These are phyloP conservation scores for Millerozyma acaciae DNA, from an alignment of 805 yeast species.

Conservation along the genomic window DNA sequence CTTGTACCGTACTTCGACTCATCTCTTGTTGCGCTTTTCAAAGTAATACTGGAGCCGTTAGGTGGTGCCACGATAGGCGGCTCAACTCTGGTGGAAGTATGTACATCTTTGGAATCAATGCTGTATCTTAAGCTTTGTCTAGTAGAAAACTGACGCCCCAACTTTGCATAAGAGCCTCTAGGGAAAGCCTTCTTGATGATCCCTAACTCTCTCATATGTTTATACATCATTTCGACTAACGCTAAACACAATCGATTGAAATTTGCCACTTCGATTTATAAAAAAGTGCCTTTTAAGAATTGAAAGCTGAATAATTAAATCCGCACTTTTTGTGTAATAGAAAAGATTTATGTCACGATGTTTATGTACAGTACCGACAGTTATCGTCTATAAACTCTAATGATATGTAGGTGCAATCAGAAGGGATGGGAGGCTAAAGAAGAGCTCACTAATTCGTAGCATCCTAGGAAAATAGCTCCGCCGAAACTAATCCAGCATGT, in stretches of 20 bases:
- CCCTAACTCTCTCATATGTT: conserved; percentile 6
- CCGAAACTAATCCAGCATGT: conserved; percentile 98
- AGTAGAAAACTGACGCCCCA: conserved; percentile 8
- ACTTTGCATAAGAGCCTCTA: conserved; percentile 4
- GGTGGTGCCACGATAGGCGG: conserved; percentile 34
- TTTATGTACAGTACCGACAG: not conserved
- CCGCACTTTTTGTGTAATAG: not conserved
- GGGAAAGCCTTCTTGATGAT: conserved; percentile 3
- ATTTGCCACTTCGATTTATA: conserved; percentile 1
- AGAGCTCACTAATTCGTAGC: conserved; percentile 69
- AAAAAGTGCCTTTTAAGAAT: not conserved
- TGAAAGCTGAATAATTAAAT: too few relatives aligned
- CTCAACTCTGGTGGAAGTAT: conserved; percentile 16
- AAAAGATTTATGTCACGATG: not conserved
- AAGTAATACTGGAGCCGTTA: conserved; percentile 41
- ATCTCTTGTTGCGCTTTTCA: conserved; percentile 45
- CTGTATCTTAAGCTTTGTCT: conserved; percentile 4
- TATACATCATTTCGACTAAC: not conserved
- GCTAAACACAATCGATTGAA: conserved; percentile 1
- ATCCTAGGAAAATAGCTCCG: conserved; percentile 95
- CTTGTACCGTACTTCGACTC: conserved; percentile 58
- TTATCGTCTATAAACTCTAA: too few relatives aligned
- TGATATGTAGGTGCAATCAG: not conserved
- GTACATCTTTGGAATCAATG: conserved; percentile 13
- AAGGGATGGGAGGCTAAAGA: conserved; percentile 15